Evolutionary conservation across 2,329 filamentous ascomycete species (phyloP).

Genomic region (Aureobasidium sp.): DNA sequence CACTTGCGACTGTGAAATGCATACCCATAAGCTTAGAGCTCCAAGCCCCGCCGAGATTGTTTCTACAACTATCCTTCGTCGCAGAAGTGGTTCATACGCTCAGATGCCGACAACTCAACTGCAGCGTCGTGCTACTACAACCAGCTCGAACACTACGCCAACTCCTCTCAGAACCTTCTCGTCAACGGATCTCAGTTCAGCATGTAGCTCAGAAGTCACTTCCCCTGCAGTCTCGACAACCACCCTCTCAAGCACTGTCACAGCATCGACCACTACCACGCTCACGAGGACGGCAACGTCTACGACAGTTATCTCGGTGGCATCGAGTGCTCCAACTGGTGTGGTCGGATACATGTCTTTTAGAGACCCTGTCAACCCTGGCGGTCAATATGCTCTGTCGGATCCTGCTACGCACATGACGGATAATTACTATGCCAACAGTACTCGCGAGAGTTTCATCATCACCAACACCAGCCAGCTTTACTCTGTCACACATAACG

Average conservation of each 20-base stretch:
- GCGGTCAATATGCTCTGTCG: constrained; percentile 11
- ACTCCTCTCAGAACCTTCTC: constrained; percentile 11
- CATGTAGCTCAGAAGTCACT: constrained; percentile 14
- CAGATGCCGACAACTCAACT: constrained; percentile 9
- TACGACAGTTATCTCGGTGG: constrained; percentile 8
- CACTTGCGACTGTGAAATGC: constrained; percentile 11
- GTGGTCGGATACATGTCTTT: constrained; percentile 14
- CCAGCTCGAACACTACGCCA: constrained; percentile 7
- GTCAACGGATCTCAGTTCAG: constrained; percentile 11
- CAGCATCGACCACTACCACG: constrained; percentile 21
- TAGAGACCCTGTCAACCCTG: constrained; percentile 3
- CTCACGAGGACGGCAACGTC: constrained; percentile 10
- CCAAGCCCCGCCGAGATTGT: not conserved
- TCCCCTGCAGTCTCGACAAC: not conserved
- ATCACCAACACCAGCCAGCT: constrained; percentile 12
- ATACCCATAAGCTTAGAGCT: not conserved
- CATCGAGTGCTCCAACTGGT: constrained; percentile 15
- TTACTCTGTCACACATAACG: constrained; percentile 15
- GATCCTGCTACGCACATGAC: constrained; percentile 17
- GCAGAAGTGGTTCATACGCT: constrained; percentile 3
- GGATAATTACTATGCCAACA: constrained; percentile 14
- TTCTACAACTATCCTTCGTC: constrained; percentile 12
- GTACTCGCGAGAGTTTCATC: constrained; percentile 14
- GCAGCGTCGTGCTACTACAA: constrained; percentile 11
- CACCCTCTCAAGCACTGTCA: not conserved